Evolutionary conservation across 352 stramenopile species (phyloP), one percentile per base, ranked within the genome.

Genomic region (Globisporangium spiculum): DNA sequence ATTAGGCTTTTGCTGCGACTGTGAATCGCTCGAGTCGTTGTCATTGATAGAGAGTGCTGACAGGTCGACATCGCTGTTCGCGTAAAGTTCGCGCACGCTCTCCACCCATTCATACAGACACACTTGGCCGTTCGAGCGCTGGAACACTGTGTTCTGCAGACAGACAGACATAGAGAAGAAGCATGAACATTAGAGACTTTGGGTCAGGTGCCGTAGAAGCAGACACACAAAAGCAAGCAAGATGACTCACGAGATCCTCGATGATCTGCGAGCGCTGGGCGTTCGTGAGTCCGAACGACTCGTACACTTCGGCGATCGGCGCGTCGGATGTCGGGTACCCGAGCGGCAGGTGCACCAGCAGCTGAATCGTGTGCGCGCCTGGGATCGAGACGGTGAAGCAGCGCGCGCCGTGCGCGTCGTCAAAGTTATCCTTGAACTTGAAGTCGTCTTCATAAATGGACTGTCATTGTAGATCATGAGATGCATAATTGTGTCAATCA

Each of bases 61-160:
- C 20, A 65, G 53, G 61, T 79, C 71, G 27, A 80, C 64, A 55
- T 86, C 78, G 61, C 69, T 79, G 59, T 79, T 81, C 9, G 70
- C 74, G 61, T 90, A 93, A 55, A 79, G 84, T 55, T 96, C 88
- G 16, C 86, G 85, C 26, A 93, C 85, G 69, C 83, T 80, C 70
- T 93, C 88, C 48, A 94, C 89, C 88, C 88, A 96, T 69, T 96
- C 86, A 66, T 96, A 96, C 0, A 96, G 76, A 74, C 88, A 96
- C 46, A 92, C 86, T 68, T 94, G 86, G 10, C 84, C 83, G n/a
- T 72, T 85, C 24, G 84, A 89, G 18, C 85, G 81, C 61, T 90
- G 70, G 62, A 89, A 93, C 27, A 93, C 90, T 32, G 66, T 65
- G n/a, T 76, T 50, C 87, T 87, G 20, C 8, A 60, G 30, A 22